Evolutionary conservation across 495 filamentous ascomycete genomes (phyloP), one percentile per base, ranked within the genome.

Genomic region (Tuber magnatum): DNA sequence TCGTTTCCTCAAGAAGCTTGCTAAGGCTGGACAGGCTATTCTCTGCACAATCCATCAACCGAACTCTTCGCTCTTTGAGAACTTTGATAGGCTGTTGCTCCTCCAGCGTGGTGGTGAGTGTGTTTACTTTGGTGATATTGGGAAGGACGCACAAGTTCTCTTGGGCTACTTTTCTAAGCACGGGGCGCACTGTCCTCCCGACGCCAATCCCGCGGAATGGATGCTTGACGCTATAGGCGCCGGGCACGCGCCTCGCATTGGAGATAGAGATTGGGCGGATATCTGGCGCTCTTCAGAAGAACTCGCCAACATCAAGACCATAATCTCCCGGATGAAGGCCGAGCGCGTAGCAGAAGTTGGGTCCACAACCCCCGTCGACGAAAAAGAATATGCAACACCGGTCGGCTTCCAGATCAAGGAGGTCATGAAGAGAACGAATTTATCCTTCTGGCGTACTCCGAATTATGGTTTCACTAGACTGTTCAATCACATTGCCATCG

Each of bases 1-100:
- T 22, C 90, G 92, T 69, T 97, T 97, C 86, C 84, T 97, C 71
- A 90, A 90, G 70, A 97, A 96, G 84, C 87, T 97, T 16, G 90
- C 93, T 1, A 89, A 88, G 1, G 89, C 90, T 56, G 94, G 94
- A 1, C 93, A 97, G 80, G 93, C 94, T 28, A 92, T 97, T 81
- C 88, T 97, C 1, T 93, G 92, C 84, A 97, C 94, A 0, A 97
- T 97, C 77, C 94, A 97, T 83, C 94, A 97, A 78, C 94, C 94
- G 24, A 92, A 92, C 80, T 89, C 92, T 5, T 91, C 92, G 0
- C 86, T 97, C 0, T 97, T 97, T 78, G 90, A 95, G 81, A 91
- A 92, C 78, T 93, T 93, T 73, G 91, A 93, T 78, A 85, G 88
- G 12, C 84, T 93, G 9, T 81, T 93, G 0, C 84, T 93, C 4